Percentiles rank a stretch among this genome's conserved stretches.
These are phyloP conservation scores for Acer campestre DNA, from an alignment of 345 rosid genomes.

Conservation along the genomic window DNA sequence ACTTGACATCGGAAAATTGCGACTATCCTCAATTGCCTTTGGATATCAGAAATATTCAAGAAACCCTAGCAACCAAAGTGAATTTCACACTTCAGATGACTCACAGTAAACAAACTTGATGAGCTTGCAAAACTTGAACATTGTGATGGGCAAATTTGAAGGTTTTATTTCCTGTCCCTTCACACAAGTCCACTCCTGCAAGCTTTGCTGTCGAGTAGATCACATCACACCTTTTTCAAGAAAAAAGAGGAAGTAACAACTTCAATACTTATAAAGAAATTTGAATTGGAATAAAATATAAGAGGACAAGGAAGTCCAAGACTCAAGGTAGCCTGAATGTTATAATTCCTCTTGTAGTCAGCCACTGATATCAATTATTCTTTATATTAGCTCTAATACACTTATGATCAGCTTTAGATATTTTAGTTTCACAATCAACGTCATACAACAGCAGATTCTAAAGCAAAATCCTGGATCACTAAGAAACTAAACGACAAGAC, in stretches of 20 bases:
- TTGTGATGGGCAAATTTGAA: constrained; percentile 31
- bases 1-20: constrained; percentile 20
- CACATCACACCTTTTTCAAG: constrained; percentile 41
- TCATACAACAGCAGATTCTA: neutral
- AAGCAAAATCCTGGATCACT: neutral
- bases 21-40: constrained; percentile 14
- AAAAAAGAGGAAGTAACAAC: constrained; percentile 42
- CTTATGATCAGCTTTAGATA: neutral
- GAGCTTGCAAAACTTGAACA: constrained; percentile 44
- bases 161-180: constrained; percentile 40
- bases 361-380: neutral
- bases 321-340: constrained; percentile 6
- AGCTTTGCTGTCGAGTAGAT: constrained; percentile 36
- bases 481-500: constrained; percentile 16
- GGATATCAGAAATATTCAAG: constrained; percentile 16
- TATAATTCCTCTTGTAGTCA: neutral
- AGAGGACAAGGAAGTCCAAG: constrained; percentile 8
- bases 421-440: constrained; percentile 11
- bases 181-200: constrained; percentile 42
- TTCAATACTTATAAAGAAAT: constrained; percentile 26
- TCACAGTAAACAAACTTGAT: constrained; percentile 32
- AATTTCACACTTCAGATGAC: constrained; percentile 24
- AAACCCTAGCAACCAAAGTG: constrained; percentile 22
- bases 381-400: neutral
- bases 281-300: constrained; percentile 11